Base-by-base conservation (phyloP, 768 basidiomycete genomes). In the Psilocybe sp. region DNA sequence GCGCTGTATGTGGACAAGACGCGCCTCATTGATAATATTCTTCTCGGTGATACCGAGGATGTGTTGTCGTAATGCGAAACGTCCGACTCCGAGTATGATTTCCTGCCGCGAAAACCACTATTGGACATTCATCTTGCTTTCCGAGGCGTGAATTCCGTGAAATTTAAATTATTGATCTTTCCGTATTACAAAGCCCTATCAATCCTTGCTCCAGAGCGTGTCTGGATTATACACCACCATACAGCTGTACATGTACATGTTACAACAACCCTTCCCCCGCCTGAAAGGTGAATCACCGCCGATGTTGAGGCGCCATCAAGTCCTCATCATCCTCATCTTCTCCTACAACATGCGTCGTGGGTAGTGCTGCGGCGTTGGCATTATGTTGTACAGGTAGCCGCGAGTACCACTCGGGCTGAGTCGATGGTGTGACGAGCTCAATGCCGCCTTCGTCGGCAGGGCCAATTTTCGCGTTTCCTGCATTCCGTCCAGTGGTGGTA, bases 11-110 rank as follows among this genome's bases (percentile, higher is more conserved):
- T 95, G 2, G 92, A 91, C 36, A 79, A 76, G 63, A 98, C 94
- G 36, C 78, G 95, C 56, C 65, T 99, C 57, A 98, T 99, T 38
- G 96, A 99, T 68, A 99, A 98, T 64, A 66, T 97, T 45, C 71
- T 97, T 38, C 66, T 97, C 1, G 92, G 84, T 8, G 72, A 81
- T 57, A 53, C 60, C 8, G 62, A 53, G 39, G 64, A 55, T 16
- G 69, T 78, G 47, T 46, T 80, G 37, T 28, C 23, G 23, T 28
- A 7, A 28, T 28, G 23, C 7, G 23, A 4, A 7, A 28, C 23
- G 23, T 28, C 7, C 23, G 3, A 28, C 23, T 28, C n/a, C n/a
- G n/a, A n/a, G n/a, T n/a, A n/a, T n/a, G n/a, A n/a, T n/a, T n/a
- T n/a, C n/a, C n/a, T n/a, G n/a, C n/a, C n/a, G 23, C 23, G 23